Evolutionary conservation across 345 rosid genomes (phyloP).

Genomic region (Populus tremula): DNA sequence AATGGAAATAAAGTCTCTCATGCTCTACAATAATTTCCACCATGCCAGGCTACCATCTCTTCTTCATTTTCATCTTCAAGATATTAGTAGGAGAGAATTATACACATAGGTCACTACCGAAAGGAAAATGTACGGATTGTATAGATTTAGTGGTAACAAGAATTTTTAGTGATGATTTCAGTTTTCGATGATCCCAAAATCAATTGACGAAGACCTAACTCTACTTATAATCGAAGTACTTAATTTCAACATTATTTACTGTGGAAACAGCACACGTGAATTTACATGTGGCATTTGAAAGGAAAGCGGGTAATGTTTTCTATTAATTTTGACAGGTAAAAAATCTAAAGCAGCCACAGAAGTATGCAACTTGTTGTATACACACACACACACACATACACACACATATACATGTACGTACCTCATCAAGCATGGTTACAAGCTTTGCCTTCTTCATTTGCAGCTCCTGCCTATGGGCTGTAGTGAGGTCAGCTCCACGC

Average conservation of each 20-base stretch:
- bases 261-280: background rate
- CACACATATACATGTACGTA: conserved; percentile 3
- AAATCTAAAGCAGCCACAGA: background rate
- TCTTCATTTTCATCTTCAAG: background rate
- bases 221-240: background rate
- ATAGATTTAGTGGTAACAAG: background rate
- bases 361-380: background rate
- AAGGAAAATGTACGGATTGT: background rate
- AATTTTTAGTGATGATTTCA: background rate
- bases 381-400: no score
- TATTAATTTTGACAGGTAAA: background rate
- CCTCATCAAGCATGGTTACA: conserved; percentile 67
- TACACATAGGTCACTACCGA: no score
- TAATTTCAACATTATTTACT: background rate
- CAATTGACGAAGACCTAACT: conserved; percentile 2
- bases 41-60: background rate
- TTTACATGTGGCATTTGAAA: background rate
- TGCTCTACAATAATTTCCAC: background rate
- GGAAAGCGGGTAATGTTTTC: background rate
- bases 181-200: background rate
- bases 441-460: conserved; percentile 65
- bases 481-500: conserved; percentile 34
- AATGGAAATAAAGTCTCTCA: background rate
- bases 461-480: conserved; percentile 58
- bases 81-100: background rate